Base-by-base conservation (phyloP, 2,329 filamentous ascomycete genomes). In the Aspergillus candidus region DNA sequence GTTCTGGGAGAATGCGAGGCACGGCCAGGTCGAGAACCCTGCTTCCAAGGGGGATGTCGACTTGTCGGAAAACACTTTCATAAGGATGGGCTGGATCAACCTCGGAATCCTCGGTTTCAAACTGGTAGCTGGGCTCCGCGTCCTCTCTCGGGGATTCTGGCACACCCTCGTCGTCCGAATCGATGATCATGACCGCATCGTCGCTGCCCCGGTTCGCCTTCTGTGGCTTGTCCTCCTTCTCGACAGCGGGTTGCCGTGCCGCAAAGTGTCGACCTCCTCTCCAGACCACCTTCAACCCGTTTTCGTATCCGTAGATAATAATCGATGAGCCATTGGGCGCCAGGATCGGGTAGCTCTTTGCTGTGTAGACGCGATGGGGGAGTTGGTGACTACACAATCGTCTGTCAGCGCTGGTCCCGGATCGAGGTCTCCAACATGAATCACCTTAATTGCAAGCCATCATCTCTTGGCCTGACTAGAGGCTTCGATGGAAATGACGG, bases 271-370 rank as follows among this genome's bases (percentile, higher is more conserved):
- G 70, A 4, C 80, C 80, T 35, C 79, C 79, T 61, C 77, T 71
- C 80, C 80, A 84, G 27, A 80, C 53, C 38, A 83, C 63, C 45
- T 74, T 73, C 15, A 84, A 53, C 4, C 80, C 81, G 34, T 68
- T 70, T 34, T 77, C 74, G 51, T 82, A 75, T 37, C 75, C 80
- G 53, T 80, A 82, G 11, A 83, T 56, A 35, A 83, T 68, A 46
- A 84, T 69, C 3, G 75, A 78, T 3, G 80, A 83, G 58, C 78
- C 78, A 61, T 83, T 82, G 15, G 78, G 74, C 14, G 78, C 70
- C 49, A 71, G 69, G 32, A 77, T 60, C 5, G 80, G 80, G 56
- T 83, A 83, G 51, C 76, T 68, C 58, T 73, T 72, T 11, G 78
- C 72, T 44, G 69, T 67, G 63, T 78, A 73, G 46, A 79, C 69